Base-by-base conservation (phyloP, 306 rosid species). In the Glycine soja region DNA sequence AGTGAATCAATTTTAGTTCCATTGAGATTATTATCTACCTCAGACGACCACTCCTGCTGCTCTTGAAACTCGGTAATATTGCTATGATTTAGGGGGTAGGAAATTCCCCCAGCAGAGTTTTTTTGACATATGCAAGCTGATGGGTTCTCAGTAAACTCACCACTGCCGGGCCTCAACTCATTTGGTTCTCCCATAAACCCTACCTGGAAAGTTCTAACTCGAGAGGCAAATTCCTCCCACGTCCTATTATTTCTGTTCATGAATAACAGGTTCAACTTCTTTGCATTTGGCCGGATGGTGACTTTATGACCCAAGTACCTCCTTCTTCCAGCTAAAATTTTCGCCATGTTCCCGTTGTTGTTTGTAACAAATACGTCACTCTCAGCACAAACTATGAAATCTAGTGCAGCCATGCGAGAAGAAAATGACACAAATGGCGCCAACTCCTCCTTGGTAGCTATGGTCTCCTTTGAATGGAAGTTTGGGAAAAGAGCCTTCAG, bases 301-400 rank as follows among this genome's bases (percentile, higher is more conserved):
- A 92, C 97, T 74, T 92, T 94, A 86, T 94, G 97, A 57, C 97
- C 93, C 5, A 89, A 86, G 90, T 94, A 94, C 83, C 97, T 9
- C 10, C 10, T 95, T 72, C 97, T 81, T 76, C 99, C 99, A 19
- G 99, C 97, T 78, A 95, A 84, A 56, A 95, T 95, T 87, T 85
- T 91, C 18, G 99, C 99, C 99, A 95, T 95, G 80, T 95, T 95
- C 6, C 99, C 99, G n/a, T 95, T 95, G 87, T 95, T 95, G 84
- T 95, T 95, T 54, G 97, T 81, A 81, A 89, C 90, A 19, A 95
- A 93, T 79, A 95, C 97, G 66, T 90, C 92, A 54, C 99, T 95
- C 77, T 89, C 91, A 61, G 91, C 97, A 14, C 92, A 91, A 62
- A 92, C 97, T 40, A 86, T 78, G 77, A 78, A 95, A 76, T 95